Percentiles rank a stretch among this genome's conserved stretches.
Evolutionary conservation across 768 basidiomycete genomes (phyloP).

Genomic region (Porpolomopsis calyptriformis): DNA sequence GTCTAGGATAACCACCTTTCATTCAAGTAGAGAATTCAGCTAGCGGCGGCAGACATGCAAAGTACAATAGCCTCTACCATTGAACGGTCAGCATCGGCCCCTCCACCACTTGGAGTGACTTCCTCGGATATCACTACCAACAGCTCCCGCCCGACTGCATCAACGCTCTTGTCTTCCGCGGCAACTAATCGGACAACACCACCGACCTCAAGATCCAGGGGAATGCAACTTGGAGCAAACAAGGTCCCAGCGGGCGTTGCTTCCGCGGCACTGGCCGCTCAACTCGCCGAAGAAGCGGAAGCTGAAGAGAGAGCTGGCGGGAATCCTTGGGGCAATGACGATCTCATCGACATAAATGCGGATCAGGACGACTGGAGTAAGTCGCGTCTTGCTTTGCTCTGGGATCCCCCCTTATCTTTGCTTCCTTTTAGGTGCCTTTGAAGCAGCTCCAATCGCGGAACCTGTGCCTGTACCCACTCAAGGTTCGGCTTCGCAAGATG

Average conservation of each 20-base stretch:
- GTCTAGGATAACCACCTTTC: neutral
- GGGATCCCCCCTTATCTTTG: constrained; percentile 4
- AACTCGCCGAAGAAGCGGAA: constrained; percentile 48
- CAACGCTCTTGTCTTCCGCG: constrained; percentile 17
- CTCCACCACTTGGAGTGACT: neutral
- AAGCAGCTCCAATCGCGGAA: constrained; percentile 35
- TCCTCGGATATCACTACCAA: neutral
- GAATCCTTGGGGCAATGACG: constrained; percentile 62
- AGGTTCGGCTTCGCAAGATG: neutral
- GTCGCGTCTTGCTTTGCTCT: constrained; percentile 22
- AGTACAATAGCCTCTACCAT: constrained; percentile 38
- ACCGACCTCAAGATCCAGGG: constrained; percentile 35
- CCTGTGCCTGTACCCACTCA: constrained; percentile 15
- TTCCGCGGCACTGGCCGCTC: constrained; percentile 35
- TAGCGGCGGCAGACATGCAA: constrained; percentile 64
- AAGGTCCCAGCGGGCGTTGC: constrained; percentile 31
- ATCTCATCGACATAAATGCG: constrained; percentile 88
- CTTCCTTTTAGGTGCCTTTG: constrained; percentile 54
- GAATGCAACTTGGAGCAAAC: constrained; percentile 59
- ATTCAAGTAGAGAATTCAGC: constrained; percentile 27
- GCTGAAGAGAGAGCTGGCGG: constrained; percentile 30
- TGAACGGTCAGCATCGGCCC: neutral
- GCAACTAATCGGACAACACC: neutral
- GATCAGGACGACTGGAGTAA: constrained; percentile 93
- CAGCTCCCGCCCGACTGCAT: constrained; percentile 28